Conservation (phyloP, 345 rosid species). For the Salix suchowensis region DNA sequence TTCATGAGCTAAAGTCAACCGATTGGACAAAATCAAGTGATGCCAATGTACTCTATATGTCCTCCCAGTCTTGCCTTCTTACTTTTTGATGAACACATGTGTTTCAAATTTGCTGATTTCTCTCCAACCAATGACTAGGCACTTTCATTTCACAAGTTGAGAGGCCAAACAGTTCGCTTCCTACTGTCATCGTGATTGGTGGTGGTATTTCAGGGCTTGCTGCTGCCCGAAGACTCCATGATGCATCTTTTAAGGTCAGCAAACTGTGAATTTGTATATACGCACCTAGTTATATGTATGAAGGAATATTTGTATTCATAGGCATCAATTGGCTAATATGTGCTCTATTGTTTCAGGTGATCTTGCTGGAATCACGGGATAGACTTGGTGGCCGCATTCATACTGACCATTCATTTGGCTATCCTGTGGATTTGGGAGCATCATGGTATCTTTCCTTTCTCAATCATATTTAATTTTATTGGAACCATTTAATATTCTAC, state of each 20-base stretch:
- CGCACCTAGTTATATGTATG: not conserved
- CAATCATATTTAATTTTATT: not conserved
- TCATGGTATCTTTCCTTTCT: constrained; percentile 51
- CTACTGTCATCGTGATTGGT: constrained; percentile 75
- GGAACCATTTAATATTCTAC: not conserved
- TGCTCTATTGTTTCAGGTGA: constrained; percentile 42
- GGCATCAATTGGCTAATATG: not conserved
- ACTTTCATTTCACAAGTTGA: constrained; percentile 34
- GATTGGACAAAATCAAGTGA: not conserved
- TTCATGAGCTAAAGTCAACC: not conserved
- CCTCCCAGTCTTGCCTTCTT: not conserved
- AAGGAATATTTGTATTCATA: not conserved
- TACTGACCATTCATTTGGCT: constrained; percentile 86
- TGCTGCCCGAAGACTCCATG: constrained; percentile 66
- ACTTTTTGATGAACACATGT: not conserved
- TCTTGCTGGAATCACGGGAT: constrained; percentile 75
- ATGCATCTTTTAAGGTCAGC: constrained; percentile 62
- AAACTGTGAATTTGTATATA: not conserved
- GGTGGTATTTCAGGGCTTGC: constrained; percentile 89
- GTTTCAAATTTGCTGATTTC: not conserved
- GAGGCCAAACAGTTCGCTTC: constrained; percentile 44
- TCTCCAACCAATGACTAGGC: constrained; percentile 23
- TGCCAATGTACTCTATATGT: not conserved
- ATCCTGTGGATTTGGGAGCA: constrained; percentile 92
- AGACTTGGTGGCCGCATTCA: constrained; percentile 90